Evolutionary conservation across 2,329 filamentous ascomycete species (phyloP).

Genomic region (Huntiella abstrusa): DNA sequence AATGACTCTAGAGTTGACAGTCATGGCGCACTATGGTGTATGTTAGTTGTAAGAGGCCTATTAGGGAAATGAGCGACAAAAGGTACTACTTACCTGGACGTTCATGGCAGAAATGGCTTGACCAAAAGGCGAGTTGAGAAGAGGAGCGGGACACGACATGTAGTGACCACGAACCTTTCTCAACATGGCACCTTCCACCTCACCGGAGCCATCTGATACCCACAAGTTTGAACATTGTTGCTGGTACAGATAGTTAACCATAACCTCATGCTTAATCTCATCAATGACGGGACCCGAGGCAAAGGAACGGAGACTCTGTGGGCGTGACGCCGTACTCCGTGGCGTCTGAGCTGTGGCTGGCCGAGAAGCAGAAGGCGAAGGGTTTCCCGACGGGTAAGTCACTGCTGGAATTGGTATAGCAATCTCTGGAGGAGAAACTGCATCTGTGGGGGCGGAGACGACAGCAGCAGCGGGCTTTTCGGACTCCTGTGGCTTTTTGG

Average conservation of each 20-base stretch:
- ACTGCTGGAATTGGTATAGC: neutral
- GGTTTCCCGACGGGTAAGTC: neutral
- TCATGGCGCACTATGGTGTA: slow-evolving; percentile 49
- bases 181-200: slow-evolving; percentile 53
- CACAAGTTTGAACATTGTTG: slow-evolving; percentile 58
- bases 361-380: neutral
- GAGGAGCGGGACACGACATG: slow-evolving; percentile 50
- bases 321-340: neutral
- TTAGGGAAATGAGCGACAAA: neutral
- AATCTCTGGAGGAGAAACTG: neutral
- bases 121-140: slow-evolving; percentile 44
- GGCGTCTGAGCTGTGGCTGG: neutral
- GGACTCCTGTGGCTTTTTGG: neutral
- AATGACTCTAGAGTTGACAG: slow-evolving; percentile 61
- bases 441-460: neutral
- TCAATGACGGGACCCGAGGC: slow-evolving; percentile 32
- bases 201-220: slow-evolving; percentile 50
- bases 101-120: slow-evolving; percentile 49
- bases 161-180: slow-evolving; percentile 50
- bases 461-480: neutral
- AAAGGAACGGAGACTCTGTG: neutral
- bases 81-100: slow-evolving; percentile 32
- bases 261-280: slow-evolving; percentile 63
- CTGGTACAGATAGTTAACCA: slow-evolving; percentile 69
- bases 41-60: neutral